phyloP scores from a whole-genome alignment of 2,329 filamentous ascomycete genomes.

The Amauroascus verrucosus region DNA sequence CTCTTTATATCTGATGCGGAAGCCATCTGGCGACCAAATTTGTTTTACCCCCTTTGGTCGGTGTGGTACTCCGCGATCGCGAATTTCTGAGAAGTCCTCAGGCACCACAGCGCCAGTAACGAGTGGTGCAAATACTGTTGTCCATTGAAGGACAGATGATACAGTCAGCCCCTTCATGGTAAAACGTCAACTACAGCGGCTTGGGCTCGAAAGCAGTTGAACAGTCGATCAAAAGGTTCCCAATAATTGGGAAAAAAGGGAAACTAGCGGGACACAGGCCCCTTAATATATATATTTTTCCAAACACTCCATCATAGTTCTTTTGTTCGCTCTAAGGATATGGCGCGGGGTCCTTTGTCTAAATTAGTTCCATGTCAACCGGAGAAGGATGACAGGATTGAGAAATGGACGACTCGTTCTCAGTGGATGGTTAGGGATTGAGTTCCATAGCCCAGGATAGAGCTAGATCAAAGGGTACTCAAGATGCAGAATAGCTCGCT shows the following conservation, averaged over 20 bases:
- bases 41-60: conserved; percentile 31
- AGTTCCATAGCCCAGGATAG: background rate
- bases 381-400: background rate
- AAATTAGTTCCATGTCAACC: background rate
- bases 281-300: background rate
- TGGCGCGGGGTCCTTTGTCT: background rate
- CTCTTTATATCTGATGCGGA: conserved; percentile 50
- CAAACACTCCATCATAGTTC: background rate
- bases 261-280: background rate
- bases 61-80: conserved; percentile 28
- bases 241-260: background rate
- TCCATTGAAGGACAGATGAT: conserved; percentile 6
- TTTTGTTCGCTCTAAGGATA: background rate
- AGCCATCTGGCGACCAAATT: conserved; percentile 33
- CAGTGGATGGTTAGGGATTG: background rate
- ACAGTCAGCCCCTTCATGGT: conserved; percentile 3
- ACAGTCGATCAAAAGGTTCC: background rate
- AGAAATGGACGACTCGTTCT: background rate
- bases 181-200: background rate
- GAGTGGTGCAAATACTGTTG: background rate
- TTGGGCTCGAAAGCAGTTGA: background rate
- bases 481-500: background rate
- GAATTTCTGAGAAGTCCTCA: conserved; percentile 18
- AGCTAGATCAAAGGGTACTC: background rate
- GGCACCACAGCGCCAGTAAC: conserved; percentile 19